These are phyloP conservation scores for Stemphylium vesicarium DNA, from an alignment of 2,329 filamentous ascomycete species.

Conservation along the genomic window DNA sequence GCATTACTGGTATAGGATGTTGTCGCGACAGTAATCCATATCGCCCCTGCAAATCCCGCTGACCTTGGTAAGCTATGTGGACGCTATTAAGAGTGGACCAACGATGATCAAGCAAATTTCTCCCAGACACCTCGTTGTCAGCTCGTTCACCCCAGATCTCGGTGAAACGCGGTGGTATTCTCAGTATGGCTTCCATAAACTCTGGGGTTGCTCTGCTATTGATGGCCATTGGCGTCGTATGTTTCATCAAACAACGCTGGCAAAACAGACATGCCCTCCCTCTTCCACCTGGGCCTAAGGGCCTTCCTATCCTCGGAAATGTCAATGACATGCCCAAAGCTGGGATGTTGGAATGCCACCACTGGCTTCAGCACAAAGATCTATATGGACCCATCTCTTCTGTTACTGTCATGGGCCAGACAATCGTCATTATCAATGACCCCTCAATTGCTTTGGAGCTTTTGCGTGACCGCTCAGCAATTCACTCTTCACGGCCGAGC, in stretches of 20 bases:
- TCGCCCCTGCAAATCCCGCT: too few relatives aligned
- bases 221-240: background rate
- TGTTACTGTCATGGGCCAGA: conserved; percentile 1
- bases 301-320: conserved; percentile 59
- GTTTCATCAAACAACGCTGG: conserved; percentile 16
- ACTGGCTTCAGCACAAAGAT: conserved; percentile 55
- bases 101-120: background rate
- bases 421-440: conserved; percentile 20
- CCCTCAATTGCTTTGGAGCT: conserved; percentile 30
- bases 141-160: background rate
- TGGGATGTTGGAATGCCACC: conserved; percentile 48
- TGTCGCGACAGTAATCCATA: too few relatives aligned
- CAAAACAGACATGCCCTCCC: conserved; percentile 20
- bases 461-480: conserved; percentile 27
- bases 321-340: conserved; percentile 55
- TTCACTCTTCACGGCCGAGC: conserved; percentile 30
- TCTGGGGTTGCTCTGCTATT: background rate
- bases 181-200: background rate
- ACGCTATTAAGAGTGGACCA: background rate
- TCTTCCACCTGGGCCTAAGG: conserved; percentile 60
- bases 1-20: background rate
- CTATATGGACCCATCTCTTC: conserved; percentile 7
- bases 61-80: background rate
- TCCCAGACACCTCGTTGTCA: background rate
- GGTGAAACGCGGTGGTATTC: background rate